Conservation (phyloP, 139 green algal genomes). For the Chlamydomonas sphaeroides region DNA sequence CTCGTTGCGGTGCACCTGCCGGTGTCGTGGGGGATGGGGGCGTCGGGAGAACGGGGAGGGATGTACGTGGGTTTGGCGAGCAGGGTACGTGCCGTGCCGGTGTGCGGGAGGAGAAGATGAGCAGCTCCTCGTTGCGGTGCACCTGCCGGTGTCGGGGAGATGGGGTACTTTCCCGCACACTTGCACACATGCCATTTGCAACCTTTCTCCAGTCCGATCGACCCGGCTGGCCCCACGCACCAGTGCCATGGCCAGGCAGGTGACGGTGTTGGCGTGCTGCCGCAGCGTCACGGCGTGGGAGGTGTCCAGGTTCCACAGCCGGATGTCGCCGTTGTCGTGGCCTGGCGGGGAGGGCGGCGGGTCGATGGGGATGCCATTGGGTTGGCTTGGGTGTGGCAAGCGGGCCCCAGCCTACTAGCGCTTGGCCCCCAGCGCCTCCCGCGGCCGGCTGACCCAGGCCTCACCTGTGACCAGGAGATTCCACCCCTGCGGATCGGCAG, state of each 20-base stretch:
- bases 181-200: too few species aligned
- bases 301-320: conserved; percentile 76
- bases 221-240: too few species aligned
- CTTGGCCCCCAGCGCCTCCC: too few species aligned
- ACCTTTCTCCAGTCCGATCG: too few species aligned
- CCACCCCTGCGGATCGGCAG: conserved; percentile 30
- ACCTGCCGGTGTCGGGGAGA: conserved; percentile 31
- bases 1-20: conserved; percentile 54
- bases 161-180: too few species aligned
- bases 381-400: too few species aligned
- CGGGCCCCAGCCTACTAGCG: too few species aligned
- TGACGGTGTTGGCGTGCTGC: conserved; percentile 68
- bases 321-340: conserved; percentile 71
- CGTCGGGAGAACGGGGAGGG: too few species aligned
- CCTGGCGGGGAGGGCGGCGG: conserved; percentile 41
- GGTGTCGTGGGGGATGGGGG: background rate
- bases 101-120: conserved; percentile 48
- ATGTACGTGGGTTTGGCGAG: too few species aligned
- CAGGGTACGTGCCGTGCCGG: too few species aligned
- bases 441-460: too few species aligned
- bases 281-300: conserved; percentile 39
- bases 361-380: too few species aligned
- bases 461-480: conserved; percentile 64
- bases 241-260: conserved; percentile 49
- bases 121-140: conserved; percentile 57